Base-by-base conservation (phyloP, 768 basidiomycete species). In the Dictyophora rubrovolvata region DNA sequence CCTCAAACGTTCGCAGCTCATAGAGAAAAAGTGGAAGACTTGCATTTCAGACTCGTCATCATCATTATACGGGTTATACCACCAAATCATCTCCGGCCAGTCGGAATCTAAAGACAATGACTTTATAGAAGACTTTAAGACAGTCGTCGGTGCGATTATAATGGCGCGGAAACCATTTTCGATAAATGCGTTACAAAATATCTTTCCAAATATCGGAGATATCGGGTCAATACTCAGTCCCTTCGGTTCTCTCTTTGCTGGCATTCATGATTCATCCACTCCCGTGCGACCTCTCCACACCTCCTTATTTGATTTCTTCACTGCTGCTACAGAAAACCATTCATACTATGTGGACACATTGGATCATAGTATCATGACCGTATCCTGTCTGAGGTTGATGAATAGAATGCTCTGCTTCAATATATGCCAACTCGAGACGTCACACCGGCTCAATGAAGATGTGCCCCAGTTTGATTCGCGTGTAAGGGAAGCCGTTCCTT, bases 291-390 rank as follows among this genome's bases (percentile, higher is more conserved):
- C n/a, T n/a, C n/a, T n/a, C n/a, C n/a, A n/a, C n/a, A n/a, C n/a
- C n/a, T n/a, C n/a, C n/a, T n/a, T n/a, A 48, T 57, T 61, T 36
- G 69, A 71, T 17, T 70, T 68, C 55, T 59, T 71, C 21, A n/a
- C n/a, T n/a, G 55, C 59, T 4, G 54, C 55, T 48, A 51, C 64
- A 5, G n/a, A 20, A 1, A 18, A 7, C 8, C 7, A 7, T 50
- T 7, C 7, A 20, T 53, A 54, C 33, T 63, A 70, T 21, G 52
- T 65, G 21, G 51, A 48, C 11, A 14, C 33, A 4, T 22, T 18
- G 9, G 64, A 68, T 33, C 65, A 71, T 18, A 42, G 36, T 1
- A 46, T 59, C 18, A 63, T 74, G 0, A 64, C 67, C 1, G 42
- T 54, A 6, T 60, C 63, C 14, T 68, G 64, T 11, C 53, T 75